Evolutionary conservation across 805 yeast genomes (phyloP), one percentile per base, ranked within the genome.

Genomic region (Pichia phayaonensis): DNA sequence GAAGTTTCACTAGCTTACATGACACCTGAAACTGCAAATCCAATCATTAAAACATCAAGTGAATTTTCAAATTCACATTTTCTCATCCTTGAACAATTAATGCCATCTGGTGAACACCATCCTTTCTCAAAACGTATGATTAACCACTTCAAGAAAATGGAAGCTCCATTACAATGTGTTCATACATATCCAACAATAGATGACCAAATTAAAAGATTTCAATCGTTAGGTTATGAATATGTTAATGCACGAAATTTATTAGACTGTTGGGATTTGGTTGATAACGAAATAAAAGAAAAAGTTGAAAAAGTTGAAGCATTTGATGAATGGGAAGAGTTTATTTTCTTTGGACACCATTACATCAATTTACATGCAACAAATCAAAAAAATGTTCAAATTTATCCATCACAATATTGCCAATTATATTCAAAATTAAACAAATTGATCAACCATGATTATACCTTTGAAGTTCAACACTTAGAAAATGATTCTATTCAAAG

Each of bases 261-360:
- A 49, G 76, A 76, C 31, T 75, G 77, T 55, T 87, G 95, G 95
- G 60, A 60, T 15, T 56, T 67, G 10, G 62, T 74, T 21, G 67
- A 82, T 1, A 62, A 72, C 5, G 69, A 67, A 1, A 60, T 67
- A 7, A 78, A 76, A 56, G 42, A 49, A 0, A 62, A 65, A 40
- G 73, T 87, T 10, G 71, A 70, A 18, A 44, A 60, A 0, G 71
- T 84, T 21, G 95, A 86, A 61, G 77, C 78, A 3, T 87, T 86
- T 64, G 95, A 87, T 63, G 95, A 87, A 66, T 77, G 86, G 79
- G 95, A 86, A 66, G 95, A 86, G 64, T 86, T 86, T 55, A 74
- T 81, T 27, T 60, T 84, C 15, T 86, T 84, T 59, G 79, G 87
- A 51, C 92, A 85, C 58, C 94, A 86, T 62, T 87, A 86, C 59